Evolutionary conservation across 768 basidiomycete genomes (phyloP).

Genomic region (Psilocybe subaeruginosa): DNA sequence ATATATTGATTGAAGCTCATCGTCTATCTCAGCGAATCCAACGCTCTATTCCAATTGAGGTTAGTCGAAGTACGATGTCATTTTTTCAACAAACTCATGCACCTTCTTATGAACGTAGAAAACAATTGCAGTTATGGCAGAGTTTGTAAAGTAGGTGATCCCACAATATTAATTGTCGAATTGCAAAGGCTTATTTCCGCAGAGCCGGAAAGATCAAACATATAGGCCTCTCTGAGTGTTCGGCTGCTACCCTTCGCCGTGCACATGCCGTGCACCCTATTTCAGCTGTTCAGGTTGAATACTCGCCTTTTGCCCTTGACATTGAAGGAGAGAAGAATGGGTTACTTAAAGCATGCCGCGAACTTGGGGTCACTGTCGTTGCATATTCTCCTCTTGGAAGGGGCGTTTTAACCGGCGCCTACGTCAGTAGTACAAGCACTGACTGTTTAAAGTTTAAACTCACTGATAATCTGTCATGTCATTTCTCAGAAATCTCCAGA

Average conservation of each 20-base stretch:
- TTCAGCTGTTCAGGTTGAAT: conserved; percentile 52
- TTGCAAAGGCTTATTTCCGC: background rate
- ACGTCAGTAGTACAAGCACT: background rate
- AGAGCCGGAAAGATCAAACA: conserved; percentile 48
- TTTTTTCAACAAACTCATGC: too few relatives aligned
- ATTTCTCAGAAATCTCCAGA: conserved; percentile 1
- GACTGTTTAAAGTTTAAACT: background rate
- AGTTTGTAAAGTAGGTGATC: conserved; percentile 48
- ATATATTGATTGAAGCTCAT: too few relatives aligned
- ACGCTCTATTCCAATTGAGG: conserved; percentile 48
- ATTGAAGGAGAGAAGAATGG: conserved; percentile 47
- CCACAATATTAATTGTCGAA: background rate
- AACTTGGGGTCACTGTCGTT: conserved; percentile 51
- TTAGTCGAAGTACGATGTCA: conserved; percentile 18
- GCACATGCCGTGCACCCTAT: conserved; percentile 56
- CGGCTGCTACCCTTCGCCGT: conserved; percentile 48
- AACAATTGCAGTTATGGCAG: conserved; percentile 51
- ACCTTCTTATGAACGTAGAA: conserved; percentile 21
- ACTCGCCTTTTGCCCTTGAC: conserved; percentile 51
- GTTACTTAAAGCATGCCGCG: conserved; percentile 45
- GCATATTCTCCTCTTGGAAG: conserved; percentile 52
- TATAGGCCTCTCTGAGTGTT: conserved; percentile 57
- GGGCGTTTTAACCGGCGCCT: background rate
- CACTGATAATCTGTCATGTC: background rate
- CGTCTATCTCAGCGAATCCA: conserved; percentile 36